Conservation (phyloP, 345 rosid genomes). For the Ceriops zippeliana region DNA sequence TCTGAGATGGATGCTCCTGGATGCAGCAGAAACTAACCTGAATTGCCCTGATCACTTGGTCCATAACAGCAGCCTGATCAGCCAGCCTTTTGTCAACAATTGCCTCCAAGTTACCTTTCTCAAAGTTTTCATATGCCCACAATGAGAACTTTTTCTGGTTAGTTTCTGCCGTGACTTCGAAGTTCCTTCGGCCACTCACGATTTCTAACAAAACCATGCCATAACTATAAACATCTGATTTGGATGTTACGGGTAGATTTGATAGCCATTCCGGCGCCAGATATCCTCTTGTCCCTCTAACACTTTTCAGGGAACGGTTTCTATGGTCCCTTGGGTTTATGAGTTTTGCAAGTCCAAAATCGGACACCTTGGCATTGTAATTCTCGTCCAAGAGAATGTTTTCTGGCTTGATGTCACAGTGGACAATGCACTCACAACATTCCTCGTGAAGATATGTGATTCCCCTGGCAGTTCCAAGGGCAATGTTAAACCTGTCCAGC, state of each 20-base stretch:
- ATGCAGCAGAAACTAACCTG: slow-evolving; percentile 16
- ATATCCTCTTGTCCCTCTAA: slow-evolving; percentile 22
- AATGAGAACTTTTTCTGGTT: slow-evolving; percentile 39
- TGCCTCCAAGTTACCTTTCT: slow-evolving; percentile 4
- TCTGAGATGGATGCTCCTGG: slow-evolving; percentile 19
- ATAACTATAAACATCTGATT: slow-evolving; percentile 20
- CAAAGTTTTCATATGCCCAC: slow-evolving; percentile 19
- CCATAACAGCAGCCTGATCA: slow-evolving; percentile 5
- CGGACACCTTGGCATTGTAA: slow-evolving; percentile 19
- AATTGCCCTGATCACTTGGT: slow-evolving; percentile 12
- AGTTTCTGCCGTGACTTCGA: slow-evolving; percentile 13
- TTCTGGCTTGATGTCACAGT: slow-evolving; percentile 24
- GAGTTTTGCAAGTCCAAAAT: slow-evolving; percentile 27
- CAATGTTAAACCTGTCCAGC: slow-evolving; percentile 11
- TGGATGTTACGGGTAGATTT: slow-evolving; percentile 21
- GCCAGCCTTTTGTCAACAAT: slow-evolving; percentile 11
- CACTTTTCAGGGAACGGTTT: background rate
- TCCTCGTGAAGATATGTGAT: slow-evolving; percentile 27
- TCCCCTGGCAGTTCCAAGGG: slow-evolving; percentile 22
- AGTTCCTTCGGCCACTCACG: slow-evolving; percentile 20
- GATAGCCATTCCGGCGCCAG: slow-evolving; percentile 26
- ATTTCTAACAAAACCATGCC: slow-evolving; percentile 18
- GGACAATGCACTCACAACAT: slow-evolving; percentile 26
- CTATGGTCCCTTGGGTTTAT: slow-evolving; percentile 11
- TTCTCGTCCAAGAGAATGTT: slow-evolving; percentile 18